Evolutionary conservation across 495 filamentous ascomycete species (phyloP), one percentile per base, ranked within the genome.

Genomic region (Talaromyces borbonicus): DNA sequence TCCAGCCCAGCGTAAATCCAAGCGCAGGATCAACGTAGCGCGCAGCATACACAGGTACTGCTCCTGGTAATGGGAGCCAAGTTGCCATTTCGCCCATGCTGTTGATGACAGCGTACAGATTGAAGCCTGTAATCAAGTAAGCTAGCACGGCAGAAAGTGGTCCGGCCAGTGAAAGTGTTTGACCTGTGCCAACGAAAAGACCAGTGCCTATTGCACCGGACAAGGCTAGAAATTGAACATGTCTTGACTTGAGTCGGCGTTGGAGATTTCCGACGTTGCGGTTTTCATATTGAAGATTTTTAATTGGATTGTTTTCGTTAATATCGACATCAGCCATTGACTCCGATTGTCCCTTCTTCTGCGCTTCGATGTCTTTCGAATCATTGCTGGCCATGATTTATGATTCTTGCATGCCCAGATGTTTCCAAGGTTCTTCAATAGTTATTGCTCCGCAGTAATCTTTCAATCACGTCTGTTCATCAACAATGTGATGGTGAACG

Each of bases 201-300:
- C 81, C 84, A 5, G 83, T 88, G 12, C 83, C 84, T 53, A 88
- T 82, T 16, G 82, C 81, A 40, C 83, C 83, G 54, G 83, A 83
- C 4, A 84, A 64, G 4, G 80, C 80, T 65, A 85, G 78, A 66
- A 85, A 77, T 53, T 73, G 73, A 12, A 83, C 53, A 58, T 85
- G 80, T 16, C 81, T 68, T 2, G 74, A 75, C 54, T 82, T 80
- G 23, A 84, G 61, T 12, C 30, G 11, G 24, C 35, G 32, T 22
- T 44, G 42, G 4, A 44, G 26, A 3, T 25, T 44, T 12, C 42
- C 42, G 2, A 44, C 42, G 18, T 44, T 44, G 5, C 24, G 42
- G 11, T 31, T n/a, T 8, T 32, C 42, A 5, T 44, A 30, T 8
- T 31, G 26, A 29, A 25, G 12, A 9, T 26, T 8, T 27, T 44